phyloP scores from a whole-genome alignment of 331 rosid genomes.

The Quercus lobata region DNA sequence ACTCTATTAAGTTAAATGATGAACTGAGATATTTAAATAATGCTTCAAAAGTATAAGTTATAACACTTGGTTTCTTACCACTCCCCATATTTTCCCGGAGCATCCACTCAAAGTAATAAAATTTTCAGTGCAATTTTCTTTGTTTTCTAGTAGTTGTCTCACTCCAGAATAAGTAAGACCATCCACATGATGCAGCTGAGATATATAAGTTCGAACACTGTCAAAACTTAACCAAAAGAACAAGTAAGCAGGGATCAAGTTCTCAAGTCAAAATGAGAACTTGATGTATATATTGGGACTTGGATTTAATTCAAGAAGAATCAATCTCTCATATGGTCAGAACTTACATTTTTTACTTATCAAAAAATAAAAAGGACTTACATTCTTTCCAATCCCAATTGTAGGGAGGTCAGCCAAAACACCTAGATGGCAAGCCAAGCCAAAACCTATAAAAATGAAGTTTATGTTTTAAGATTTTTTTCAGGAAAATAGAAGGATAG shows the following conservation, averaged over 20 bases:
- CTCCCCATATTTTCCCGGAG: conserved; percentile 79
- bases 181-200: conserved; percentile 95
- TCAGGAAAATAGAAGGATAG: neutral
- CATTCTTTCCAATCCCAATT: conserved; percentile 90
- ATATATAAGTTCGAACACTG: conserved; percentile 4
- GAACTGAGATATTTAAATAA: neutral
- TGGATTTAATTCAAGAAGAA: neutral
- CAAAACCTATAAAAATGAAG: conserved; percentile 61
- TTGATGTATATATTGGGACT: neutral
- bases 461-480: neutral
- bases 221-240: neutral
- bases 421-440: conserved; percentile 91
- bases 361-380: conserved; percentile 23
- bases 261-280: conserved; percentile 3
- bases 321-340: conserved; percentile 6
- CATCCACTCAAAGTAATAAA: conserved; percentile 57
- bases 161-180: conserved; percentile 68
- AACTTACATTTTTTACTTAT: conserved; percentile 54
- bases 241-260: conserved; percentile 10
- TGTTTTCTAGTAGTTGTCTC: conserved; percentile 57
- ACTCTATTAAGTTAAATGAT: neutral
- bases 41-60: neutral
- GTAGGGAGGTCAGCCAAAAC: conserved; percentile 83
- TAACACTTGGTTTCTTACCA: conserved; percentile 42
- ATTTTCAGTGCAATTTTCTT: conserved; percentile 40